These are phyloP conservation scores for Blastobotrys ciferrii DNA, from an alignment of 1,139 yeast species.

Conservation along the genomic window DNA sequence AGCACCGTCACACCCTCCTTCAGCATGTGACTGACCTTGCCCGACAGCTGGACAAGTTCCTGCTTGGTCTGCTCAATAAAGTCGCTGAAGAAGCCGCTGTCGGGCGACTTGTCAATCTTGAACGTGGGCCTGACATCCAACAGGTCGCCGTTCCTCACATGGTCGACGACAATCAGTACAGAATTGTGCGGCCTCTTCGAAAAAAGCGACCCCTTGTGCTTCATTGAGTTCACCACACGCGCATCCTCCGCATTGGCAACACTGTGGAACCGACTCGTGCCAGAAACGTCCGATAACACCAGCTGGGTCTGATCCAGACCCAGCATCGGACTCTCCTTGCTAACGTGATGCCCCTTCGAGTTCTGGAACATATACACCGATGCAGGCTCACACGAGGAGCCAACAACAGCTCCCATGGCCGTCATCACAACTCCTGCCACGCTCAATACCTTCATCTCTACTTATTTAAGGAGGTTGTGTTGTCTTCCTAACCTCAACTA, in stretches of 20 bases:
- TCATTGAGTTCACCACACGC: constrained; percentile 15
- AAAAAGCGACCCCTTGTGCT: constrained; percentile 15
- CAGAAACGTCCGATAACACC: constrained; percentile 30
- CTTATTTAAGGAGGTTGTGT: constrained; percentile 4
- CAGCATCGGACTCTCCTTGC: constrained; percentile 15
- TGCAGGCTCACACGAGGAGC: constrained; percentile 13
- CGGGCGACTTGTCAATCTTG: constrained; percentile 23
- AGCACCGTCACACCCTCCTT: constrained; percentile 24
- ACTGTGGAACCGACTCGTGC: constrained; percentile 23
- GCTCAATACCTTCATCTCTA: constrained; percentile 4
- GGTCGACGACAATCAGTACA: constrained; percentile 28
- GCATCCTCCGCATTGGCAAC: constrained; percentile 22
- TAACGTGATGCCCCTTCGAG: constrained; percentile 12
- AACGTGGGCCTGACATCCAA: constrained; percentile 25
- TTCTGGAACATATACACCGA: constrained; percentile 15
- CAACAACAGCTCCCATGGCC: constrained; percentile 4
- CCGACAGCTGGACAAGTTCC: constrained; percentile 22
- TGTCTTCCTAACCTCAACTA: too few species aligned
- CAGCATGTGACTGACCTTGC: constrained; percentile 19
- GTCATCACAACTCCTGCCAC: neutral
- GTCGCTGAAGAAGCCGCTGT: constrained; percentile 19
- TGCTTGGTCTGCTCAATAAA: constrained; percentile 21
- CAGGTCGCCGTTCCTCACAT: constrained; percentile 19
- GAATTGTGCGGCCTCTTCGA: constrained; percentile 13
- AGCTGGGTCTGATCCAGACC: constrained; percentile 28